Percentiles rank a stretch among this genome's conserved stretches.
These are phyloP conservation scores for Cadophora gregata DNA, from an alignment of 2,329 filamentous ascomycete species.

Conservation along the genomic window DNA sequence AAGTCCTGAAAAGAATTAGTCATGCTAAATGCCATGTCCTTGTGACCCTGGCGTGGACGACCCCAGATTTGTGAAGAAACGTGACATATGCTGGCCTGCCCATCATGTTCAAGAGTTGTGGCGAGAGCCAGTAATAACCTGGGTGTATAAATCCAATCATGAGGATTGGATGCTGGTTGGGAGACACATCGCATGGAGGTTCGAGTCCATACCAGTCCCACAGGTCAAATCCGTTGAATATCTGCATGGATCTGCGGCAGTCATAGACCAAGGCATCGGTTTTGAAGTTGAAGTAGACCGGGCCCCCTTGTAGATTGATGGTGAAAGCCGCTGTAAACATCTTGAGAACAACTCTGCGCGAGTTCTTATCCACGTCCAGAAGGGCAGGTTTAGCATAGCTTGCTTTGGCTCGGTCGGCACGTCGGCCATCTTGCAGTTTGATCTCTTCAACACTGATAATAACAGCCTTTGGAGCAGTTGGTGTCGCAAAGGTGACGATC, in stretches of 20 bases:
- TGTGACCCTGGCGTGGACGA: too few relatives aligned
- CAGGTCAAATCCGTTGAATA: too few relatives aligned
- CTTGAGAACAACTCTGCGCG: neutral
- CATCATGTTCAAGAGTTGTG: neutral
- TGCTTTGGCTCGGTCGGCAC: neutral
- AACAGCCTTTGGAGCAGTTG: neutral
- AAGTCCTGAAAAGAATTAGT: too few relatives aligned
- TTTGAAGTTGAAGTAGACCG: constrained; percentile 5
- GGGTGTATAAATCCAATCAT: neutral
- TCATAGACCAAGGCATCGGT: neutral
- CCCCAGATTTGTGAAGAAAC: neutral
- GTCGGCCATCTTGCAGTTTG: neutral
- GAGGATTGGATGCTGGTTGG: neutral
- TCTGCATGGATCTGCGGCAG: neutral
- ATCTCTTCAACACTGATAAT: neutral
- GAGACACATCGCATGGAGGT: too few relatives aligned
- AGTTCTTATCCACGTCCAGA: neutral
- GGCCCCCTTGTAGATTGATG: neutral
- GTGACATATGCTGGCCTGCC: neutral
- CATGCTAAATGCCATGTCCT: too few relatives aligned
- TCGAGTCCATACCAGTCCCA: too few relatives aligned
- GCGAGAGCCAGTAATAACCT: neutral
- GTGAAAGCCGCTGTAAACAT: neutral
- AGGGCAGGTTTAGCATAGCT: neutral
- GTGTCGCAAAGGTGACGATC: neutral